Base-by-base conservation (phyloP, 1,284 basidiomycete species). In the Laetiporus sulphureus region DNA sequence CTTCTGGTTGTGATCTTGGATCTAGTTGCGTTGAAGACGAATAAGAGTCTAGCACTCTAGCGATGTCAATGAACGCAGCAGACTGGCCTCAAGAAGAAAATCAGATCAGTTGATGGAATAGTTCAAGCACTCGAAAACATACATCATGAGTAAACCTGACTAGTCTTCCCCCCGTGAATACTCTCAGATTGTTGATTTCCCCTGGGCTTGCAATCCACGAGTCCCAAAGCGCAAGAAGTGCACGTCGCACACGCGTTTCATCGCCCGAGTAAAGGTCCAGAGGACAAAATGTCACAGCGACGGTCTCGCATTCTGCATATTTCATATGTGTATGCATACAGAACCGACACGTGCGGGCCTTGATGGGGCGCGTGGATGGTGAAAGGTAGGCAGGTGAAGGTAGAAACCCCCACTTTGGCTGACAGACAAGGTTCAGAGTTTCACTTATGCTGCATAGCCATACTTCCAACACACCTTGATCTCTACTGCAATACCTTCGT, bases 321-420 rank as follows among this genome's bases (percentile, higher is more conserved):
- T 68, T 71, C 51, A 83, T 59, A 51, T 77, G 71, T n/a, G 77
- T 69, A 61, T 95, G 90, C 79, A 95, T 84, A 59, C 90, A 91
- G 61, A 89, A 93, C 48, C 92, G 75, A 66, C 91, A 93, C 23
- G 83, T 81, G 21, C 63, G 65, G 4, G 70, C 70, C 68, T 95
- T 96, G 55, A 79, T 65, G 0, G 56, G 46, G 13, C 63, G 67
- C 1, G 79, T 84, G 38, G 66, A 64, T 2, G 66, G 54, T 0
- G 89, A 79, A 36, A 88, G 66, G 64, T 82, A 70, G 8, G 57
- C 50, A 13, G 72, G 49, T 20, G 68, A 69, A 5, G 92, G 91
- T 22, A 95, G 63, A 63, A 96, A 95, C 3, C 81, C 91, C 91
- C 92, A 96, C 69, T 96, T 96, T 33, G 92, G 92, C 92, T 95